These are phyloP conservation scores for Geotrichum restrictum DNA, from an alignment of 1,139 yeast genomes.

Conservation along the genomic window DNA sequence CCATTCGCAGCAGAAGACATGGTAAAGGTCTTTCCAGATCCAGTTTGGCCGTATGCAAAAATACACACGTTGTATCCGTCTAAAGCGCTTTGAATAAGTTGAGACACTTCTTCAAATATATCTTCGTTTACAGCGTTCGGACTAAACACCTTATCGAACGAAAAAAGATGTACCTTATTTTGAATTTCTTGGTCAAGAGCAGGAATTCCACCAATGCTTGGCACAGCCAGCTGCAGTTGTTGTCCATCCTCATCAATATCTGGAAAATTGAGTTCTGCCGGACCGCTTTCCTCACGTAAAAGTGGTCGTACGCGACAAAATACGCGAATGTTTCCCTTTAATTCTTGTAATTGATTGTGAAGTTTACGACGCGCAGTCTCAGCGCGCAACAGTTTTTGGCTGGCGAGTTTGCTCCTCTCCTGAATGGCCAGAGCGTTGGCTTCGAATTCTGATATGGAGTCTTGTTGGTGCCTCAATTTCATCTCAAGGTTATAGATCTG, in stretches of 20 bases:
- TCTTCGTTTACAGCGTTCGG: constrained; percentile 52
- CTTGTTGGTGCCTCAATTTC: constrained; percentile 3
- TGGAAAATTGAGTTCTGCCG: constrained; percentile 46
- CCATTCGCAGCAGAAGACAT: constrained; percentile 72
- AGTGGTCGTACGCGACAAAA: constrained; percentile 67
- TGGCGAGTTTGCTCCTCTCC: constrained; percentile 24
- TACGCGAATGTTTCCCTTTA: constrained; percentile 89
- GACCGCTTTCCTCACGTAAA: constrained; percentile 29
- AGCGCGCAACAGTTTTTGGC: constrained; percentile 40
- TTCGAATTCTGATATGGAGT: constrained; percentile 20
- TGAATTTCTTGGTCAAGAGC: constrained; percentile 34
- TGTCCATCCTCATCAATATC: constrained; percentile 55
- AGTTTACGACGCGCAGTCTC: constrained; percentile 57
- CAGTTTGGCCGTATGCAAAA: constrained; percentile 97
- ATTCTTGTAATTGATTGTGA: constrained; percentile 74
- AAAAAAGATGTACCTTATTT: constrained; percentile 42
- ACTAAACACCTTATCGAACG: constrained; percentile 75
- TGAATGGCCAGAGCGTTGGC: constrained; percentile 24
- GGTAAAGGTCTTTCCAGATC: constrained; percentile 91
- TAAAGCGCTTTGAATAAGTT: constrained; percentile 78
- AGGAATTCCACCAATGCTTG: constrained; percentile 14
- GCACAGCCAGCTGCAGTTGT: constrained; percentile 30
- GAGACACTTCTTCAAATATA: constrained; percentile 80
- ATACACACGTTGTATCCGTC: constrained; percentile 93
- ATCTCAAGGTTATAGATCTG: constrained; percentile 7